Evolutionary conservation across 441 rosid species (phyloP), one percentile per base, ranked within the genome.

Genomic region (Arabidopsis hybrid): DNA sequence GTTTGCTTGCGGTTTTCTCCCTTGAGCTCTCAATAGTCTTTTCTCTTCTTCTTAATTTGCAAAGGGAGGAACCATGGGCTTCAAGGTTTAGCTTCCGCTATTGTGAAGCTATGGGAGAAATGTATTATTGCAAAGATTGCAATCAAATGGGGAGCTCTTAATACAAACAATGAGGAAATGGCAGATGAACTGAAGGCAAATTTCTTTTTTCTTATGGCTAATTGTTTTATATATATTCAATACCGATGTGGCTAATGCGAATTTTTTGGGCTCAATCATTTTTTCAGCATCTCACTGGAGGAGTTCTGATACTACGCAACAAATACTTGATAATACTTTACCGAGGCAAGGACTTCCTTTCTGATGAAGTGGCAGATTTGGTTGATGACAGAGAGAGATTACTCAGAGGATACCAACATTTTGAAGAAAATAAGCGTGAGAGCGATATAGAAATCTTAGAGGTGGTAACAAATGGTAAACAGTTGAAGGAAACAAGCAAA

Each of bases 301-400:
- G 97, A 71, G 81, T 87, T 78, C 62, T 93, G 78, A 75, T 93
- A 60, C 86, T 91, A 42, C 87, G 98, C 16, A 87, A 93, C 71
- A 91, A 84, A 82, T 91, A 83, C 73, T 82, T 80, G 72, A 85
- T 93, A 72, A 85, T 93, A 84, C 85, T 93, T 18, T 89, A 73
- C 69, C 82, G 98, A 85, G 98, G 97, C 70, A 93, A 91, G 74
- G 93, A 93, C 79, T 93, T 91, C 73, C 88, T 93, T 43, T 82
- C 93, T 57, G 68, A 77, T 62, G 81, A 80, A 63, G 83, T 91
- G 45, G 85, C 87, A 29, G 78, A 81, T 65, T 74, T 83, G 70
- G 85, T 93, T 39, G 81, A 35, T 31, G 85, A 88, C 65, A 87
- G 98, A 80, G 98, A 93, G 74, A 74, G 60, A 67, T 87, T 85